A percentile compares a stretch with the other conserved stretches of the same genome.
These are phyloP conservation scores for Tetragonia tetragonoides DNA, from an alignment of 148 eudicot species.

Conservation along the genomic window DNA sequence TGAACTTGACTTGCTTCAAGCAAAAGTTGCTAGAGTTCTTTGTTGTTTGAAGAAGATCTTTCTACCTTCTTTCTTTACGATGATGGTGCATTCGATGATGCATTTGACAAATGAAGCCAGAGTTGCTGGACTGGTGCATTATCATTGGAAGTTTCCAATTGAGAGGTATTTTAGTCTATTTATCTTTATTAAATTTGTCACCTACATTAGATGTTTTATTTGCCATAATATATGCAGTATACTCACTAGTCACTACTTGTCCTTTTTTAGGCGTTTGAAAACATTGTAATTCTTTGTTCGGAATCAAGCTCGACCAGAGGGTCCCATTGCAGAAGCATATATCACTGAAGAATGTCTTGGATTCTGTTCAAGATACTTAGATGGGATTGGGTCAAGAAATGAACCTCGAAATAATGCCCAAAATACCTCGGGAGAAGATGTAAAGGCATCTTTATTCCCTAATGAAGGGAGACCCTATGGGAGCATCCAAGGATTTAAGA, in stretches of 20 bases:
- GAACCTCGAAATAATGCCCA: neutral
- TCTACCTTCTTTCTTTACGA: neutral
- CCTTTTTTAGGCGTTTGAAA: neutral
- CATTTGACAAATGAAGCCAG: neutral
- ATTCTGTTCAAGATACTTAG: neutral
- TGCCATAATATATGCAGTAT: neutral
- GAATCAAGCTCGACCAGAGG: neutral
- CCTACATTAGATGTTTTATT: no score
- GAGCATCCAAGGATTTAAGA: neutral
- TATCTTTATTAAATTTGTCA: no score
- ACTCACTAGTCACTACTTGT: neutral
- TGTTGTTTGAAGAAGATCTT: neutral
- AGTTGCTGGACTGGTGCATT: neutral
- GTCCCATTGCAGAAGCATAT: neutral
- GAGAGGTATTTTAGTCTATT: neutral
- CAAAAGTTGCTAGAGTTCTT: neutral
- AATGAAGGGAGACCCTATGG: neutral
- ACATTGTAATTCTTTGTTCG: neutral
- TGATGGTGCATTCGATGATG: neutral
- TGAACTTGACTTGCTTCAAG: neutral
- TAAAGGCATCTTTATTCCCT: neutral
- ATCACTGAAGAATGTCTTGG: neutral
- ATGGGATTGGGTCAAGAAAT: neutral
- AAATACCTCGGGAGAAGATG: neutral
- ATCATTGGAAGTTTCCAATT: neutral